A percentile compares a stretch with the other conserved stretches of the same genome.
These are phyloP conservation scores for Diaporthe citrichinensis DNA, from an alignment of 2,329 filamentous ascomycete genomes.

Conservation along the genomic window DNA sequence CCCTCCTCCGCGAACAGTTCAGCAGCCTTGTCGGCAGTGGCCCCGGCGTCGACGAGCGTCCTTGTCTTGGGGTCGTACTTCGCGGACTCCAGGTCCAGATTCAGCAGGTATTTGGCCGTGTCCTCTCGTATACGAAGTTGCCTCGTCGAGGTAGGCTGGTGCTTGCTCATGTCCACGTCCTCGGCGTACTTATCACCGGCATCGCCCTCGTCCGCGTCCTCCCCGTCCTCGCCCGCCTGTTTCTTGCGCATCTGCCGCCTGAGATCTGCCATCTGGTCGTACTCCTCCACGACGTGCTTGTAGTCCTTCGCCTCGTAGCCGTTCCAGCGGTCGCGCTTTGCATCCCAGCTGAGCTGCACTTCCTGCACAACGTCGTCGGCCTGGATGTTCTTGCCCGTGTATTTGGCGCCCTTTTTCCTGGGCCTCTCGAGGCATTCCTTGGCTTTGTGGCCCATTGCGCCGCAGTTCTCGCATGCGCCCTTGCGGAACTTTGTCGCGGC, in stretches of 20 bases:
- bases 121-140: conserved; percentile 95
- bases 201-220: conserved; percentile 69
- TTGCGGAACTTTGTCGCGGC: conserved; percentile 98
- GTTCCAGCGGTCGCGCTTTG: conserved; percentile 97
- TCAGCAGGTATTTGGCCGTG: conserved; percentile 95
- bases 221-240: conserved; percentile 64
- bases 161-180: conserved; percentile 95
- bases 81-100: conserved; percentile 94
- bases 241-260: conserved; percentile 65
- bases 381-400: conserved; percentile 93
- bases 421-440: conserved; percentile 94
- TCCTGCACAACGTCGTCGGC: conserved; percentile 91
- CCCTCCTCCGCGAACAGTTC: conserved; percentile 92
- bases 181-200: conserved; percentile 87
- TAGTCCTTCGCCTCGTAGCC: conserved; percentile 96
- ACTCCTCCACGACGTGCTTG: conserved; percentile 87
- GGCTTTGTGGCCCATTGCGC: conserved; percentile 94
- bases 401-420: conserved; percentile 89
- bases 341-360: conserved; percentile 93
- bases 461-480: conserved; percentile 98
- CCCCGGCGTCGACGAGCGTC: conserved; percentile 88
- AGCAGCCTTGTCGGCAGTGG: conserved; percentile 83
- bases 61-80: conserved; percentile 98
- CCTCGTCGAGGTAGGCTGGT: conserved; percentile 90
- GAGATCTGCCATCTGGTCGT: conserved; percentile 86